Conservation (phyloP, 1,284 basidiomycete genomes). For the Tetrapyrgos nigripes region DNA sequence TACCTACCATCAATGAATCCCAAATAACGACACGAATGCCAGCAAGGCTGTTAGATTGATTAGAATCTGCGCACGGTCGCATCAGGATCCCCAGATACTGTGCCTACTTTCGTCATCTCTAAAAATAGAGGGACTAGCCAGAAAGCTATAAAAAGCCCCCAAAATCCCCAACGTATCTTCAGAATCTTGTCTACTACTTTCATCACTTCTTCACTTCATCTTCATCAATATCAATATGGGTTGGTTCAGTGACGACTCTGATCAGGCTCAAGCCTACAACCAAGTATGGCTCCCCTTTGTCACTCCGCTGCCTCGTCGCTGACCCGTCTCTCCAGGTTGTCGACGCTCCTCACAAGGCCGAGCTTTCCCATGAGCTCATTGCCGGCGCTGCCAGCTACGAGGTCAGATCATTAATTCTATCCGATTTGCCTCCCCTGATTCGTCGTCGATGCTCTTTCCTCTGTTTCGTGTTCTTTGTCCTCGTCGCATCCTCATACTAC, state of each 20-base stretch:
- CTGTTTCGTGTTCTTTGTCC: background rate
- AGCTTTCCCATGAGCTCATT: slow-evolving; percentile 70
- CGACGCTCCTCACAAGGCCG: slow-evolving; percentile 60
- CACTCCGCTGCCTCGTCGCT: background rate
- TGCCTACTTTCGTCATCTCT: too few species aligned
- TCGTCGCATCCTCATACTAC: background rate
- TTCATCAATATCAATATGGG: slow-evolving; percentile 52
- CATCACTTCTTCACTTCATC: slow-evolving; percentile 1
- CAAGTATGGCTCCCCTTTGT: slow-evolving; percentile 36
- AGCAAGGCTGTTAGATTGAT: too few species aligned
- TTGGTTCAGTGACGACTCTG: slow-evolving; percentile 56
- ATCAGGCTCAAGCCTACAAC: slow-evolving; percentile 54
- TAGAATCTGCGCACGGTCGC: too few species aligned
- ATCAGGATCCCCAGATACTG: too few species aligned
- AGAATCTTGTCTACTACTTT: background rate
- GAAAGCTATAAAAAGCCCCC: slow-evolving; percentile 6
- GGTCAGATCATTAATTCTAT: slow-evolving; percentile 28
- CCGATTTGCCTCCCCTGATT: background rate
- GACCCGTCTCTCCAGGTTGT: slow-evolving; percentile 38
- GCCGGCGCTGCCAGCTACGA: slow-evolving; percentile 64
- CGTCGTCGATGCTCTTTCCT: background rate
- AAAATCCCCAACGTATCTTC: background rate
- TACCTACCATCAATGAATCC: too few species aligned
- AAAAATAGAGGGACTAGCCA: too few species aligned
- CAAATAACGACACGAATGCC: too few species aligned